phyloP scores from a whole-genome alignment of 805 yeast genomes.

The Candida ponderosae region DNA sequence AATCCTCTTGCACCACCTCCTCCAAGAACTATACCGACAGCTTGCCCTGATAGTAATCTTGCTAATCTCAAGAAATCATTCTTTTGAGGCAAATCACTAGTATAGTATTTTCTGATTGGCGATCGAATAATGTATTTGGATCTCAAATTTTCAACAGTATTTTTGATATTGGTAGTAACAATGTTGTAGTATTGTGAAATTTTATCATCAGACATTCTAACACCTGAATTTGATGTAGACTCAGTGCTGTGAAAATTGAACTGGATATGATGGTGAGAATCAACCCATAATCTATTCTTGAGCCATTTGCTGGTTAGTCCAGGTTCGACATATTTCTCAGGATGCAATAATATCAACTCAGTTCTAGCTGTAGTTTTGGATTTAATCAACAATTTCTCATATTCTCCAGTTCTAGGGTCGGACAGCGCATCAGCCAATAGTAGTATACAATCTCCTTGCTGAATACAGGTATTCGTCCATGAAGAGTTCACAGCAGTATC shows the following conservation, averaged over 20 bases:
- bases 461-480: constrained; percentile 90
- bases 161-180: constrained; percentile 20
- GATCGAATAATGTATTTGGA: constrained; percentile 17
- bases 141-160: constrained; percentile 28
- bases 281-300: constrained; percentile 81
- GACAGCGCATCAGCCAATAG: constrained; percentile 78
- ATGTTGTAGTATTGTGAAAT: neutral
- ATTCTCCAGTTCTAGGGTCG: constrained; percentile 74
- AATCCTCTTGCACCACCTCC: constrained; percentile 98
- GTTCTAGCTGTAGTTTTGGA: constrained; percentile 80
- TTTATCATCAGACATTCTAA: neutral
- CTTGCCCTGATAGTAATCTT: constrained; percentile 83
- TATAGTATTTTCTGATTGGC: constrained; percentile 17
- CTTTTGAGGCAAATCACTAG: constrained; percentile 46
- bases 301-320: constrained; percentile 86
- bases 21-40: constrained; percentile 89
- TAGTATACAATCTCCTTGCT: constrained; percentile 93
- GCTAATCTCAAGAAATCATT: constrained; percentile 88
- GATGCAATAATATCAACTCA: constrained; percentile 77
- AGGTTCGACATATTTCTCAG: constrained; percentile 73
- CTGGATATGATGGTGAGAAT: constrained; percentile 87
- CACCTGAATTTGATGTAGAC: neutral
- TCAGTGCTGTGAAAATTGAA: constrained; percentile 34
- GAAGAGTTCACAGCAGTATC: constrained; percentile 76
- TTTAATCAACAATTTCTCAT: constrained; percentile 67